Conservation (phyloP, 1,284 basidiomycete species). For the Ustilago tritici region DNA sequence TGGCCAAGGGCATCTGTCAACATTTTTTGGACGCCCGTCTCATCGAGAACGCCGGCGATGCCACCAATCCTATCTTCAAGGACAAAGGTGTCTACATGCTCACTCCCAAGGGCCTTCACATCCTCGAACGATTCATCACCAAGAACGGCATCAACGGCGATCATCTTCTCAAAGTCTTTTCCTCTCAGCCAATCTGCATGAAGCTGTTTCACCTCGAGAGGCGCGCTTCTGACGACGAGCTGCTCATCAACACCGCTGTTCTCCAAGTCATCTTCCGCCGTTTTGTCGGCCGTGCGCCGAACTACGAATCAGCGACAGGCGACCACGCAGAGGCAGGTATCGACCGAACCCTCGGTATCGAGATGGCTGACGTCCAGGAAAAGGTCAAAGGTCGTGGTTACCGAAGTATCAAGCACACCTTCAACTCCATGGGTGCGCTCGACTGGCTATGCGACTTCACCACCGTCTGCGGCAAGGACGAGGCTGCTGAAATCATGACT, state of each 20-base stretch:
- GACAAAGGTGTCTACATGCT: conserved; percentile 95
- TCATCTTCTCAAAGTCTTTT: conserved; percentile 89
- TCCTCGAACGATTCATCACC: conserved; percentile 97
- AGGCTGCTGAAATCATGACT: conserved; percentile 95
- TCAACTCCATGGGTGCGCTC: conserved; percentile 85
- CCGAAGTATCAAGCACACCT: conserved; percentile 84
- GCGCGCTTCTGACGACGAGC: conserved; percentile 91
- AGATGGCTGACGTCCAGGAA: conserved; percentile 76
- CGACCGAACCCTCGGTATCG: conserved; percentile 72
- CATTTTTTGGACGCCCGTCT: conserved; percentile 99
- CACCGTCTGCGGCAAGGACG: conserved; percentile 93
- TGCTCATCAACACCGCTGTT: conserved; percentile 92
- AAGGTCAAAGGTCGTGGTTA: conserved; percentile 77
- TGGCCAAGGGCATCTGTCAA: conserved; percentile 99
- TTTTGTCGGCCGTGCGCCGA: conserved; percentile 80
- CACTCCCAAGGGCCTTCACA: conserved; percentile 97
- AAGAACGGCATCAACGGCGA: conserved; percentile 96
- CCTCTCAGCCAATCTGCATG: conserved; percentile 95
- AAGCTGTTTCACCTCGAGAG: conserved; percentile 97
- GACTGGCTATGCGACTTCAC: conserved; percentile 99
- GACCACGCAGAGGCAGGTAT: conserved; percentile 46
- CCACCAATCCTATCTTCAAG: conserved; percentile 88
- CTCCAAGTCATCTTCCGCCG: conserved; percentile 95
- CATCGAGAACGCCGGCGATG: conserved; percentile 95
- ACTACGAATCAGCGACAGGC: conserved; percentile 26